Evolutionary conservation across 345 rosid genomes (phyloP), one percentile per base, ranked within the genome.

Genomic region (Aquilaria malaccensis): DNA sequence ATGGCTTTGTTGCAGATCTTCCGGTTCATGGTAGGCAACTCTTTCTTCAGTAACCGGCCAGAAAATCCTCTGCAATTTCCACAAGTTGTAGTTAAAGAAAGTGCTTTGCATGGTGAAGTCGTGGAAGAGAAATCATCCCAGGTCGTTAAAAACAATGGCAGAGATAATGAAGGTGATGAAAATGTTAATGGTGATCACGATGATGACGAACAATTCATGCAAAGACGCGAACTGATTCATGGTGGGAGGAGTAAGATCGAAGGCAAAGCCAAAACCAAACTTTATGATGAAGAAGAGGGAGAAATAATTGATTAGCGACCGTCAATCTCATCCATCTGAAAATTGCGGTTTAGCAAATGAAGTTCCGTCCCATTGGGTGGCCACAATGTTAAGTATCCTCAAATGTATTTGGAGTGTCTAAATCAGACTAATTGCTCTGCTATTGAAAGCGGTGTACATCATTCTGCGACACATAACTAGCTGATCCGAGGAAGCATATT

Each of bases 21-120:
- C 45, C 77, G 88, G 68, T 86, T 91, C 82, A 76, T 94, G 83
- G 89, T 73, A 22, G 64, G 56, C 54, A 94, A 94, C 72, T 71
- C 88, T 13, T 86, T 82, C 79, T 80, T 91, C 63, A 66, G 83
- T 60, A 86, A 82, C 59, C 72, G 71, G 68, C 88, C 88, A 4
- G 88, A 82, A 65, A 74, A 82, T 70, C 77, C 93, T 13, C 59
- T 90, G 69, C 70, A 80, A 59, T 83, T 75, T 71, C 96, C 91
- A 48, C 11, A 14, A 56, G 87, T 86, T 45, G 65, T 60, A 45
- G 77, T 77, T 30, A 72, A 78, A 72, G 97, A 84, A 67, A 76
- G 65, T 59, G 86, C 72, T 11, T 41, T 50, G 37, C 73, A 70
- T 62, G 74, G 66, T 64, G 75, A 29, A 64, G 48, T 62, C 13